These are phyloP conservation scores for Lactarius psammicola DNA, from an alignment of 768 basidiomycete genomes.

Conservation along the genomic window DNA sequence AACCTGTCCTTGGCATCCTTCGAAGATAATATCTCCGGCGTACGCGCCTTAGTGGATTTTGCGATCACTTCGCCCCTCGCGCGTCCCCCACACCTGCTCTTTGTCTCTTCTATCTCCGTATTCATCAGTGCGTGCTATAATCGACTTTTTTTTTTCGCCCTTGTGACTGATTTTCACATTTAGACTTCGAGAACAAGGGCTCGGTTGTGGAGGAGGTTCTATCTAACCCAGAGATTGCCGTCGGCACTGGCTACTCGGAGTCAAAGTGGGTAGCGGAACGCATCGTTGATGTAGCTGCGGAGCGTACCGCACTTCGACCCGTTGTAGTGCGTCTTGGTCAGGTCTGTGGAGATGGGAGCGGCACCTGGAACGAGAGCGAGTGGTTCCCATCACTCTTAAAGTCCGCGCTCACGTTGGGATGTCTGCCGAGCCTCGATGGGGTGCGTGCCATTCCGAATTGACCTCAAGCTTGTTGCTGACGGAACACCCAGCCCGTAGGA, in stretches of 20 bases:
- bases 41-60: conserved; percentile 30
- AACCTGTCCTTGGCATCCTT: conserved; percentile 31
- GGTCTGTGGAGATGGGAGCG: conserved; percentile 33
- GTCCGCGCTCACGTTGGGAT: conserved; percentile 28
- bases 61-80: conserved; percentile 27
- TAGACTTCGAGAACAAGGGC: conserved; percentile 31
- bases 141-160: not conserved
- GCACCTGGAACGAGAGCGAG: conserved; percentile 33
- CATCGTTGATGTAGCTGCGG: conserved; percentile 30
- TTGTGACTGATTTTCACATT: not conserved
- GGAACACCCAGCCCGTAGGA: conserved; percentile 24
- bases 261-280: conserved; percentile 32
- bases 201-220: conserved; percentile 26
- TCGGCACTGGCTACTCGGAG: conserved; percentile 31
- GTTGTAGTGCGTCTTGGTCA: conserved; percentile 33
- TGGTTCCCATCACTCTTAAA: conserved; percentile 33
- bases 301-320: conserved; percentile 23
- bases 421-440: conserved; percentile 29
- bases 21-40: conserved; percentile 28
- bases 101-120: conserved; percentile 32
- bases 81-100: conserved; percentile 28
- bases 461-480: not conserved
- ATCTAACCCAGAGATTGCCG: conserved; percentile 21
- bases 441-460: conserved; percentile 14
- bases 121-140: conserved; percentile 26